Percentiles rank a stretch among this genome's conserved stretches.
Evolutionary conservation across 2,329 filamentous ascomycete species (phyloP).

Genomic region (Penicillium brevicompactum): DNA sequence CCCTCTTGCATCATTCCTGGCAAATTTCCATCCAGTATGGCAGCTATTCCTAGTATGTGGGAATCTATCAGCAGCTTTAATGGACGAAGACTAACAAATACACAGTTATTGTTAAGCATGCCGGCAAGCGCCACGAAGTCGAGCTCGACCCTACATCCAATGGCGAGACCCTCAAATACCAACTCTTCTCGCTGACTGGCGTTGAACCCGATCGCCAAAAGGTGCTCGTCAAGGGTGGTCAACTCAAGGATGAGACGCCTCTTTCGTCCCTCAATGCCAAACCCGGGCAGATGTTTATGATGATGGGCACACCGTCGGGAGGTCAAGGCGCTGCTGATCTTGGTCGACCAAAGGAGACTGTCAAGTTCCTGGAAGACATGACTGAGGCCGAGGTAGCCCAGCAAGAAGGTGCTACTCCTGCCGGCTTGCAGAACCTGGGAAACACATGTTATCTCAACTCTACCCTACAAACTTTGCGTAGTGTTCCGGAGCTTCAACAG

Average conservation of each 20-base stretch:
- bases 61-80: not conserved
- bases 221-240: slow-evolving; percentile 88
- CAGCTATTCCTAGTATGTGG: slow-evolving; percentile 56
- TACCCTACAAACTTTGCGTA: slow-evolving; percentile 85
- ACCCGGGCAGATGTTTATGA: slow-evolving; percentile 84
- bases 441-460: slow-evolving; percentile 99
- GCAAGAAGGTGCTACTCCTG: slow-evolving; percentile 79
- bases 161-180: slow-evolving; percentile 93
- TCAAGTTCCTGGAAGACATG: slow-evolving; percentile 97
- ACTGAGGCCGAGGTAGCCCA: slow-evolving; percentile 87
- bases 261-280: slow-evolving; percentile 84
- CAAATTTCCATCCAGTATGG: slow-evolving; percentile 45
- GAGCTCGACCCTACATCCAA: slow-evolving; percentile 82
- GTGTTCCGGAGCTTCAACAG: slow-evolving; percentile 87
- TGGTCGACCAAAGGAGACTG: slow-evolving; percentile 72
- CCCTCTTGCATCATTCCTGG: slow-evolving; percentile 5
- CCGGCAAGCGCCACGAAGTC: slow-evolving; percentile 92
- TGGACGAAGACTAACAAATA: slow-evolving; percentile 23
- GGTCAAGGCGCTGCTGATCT: slow-evolving; percentile 61
- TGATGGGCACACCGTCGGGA: slow-evolving; percentile 87
- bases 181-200: slow-evolving; percentile 91
- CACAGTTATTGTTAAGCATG: slow-evolving; percentile 87
- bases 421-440: slow-evolving; percentile 86
- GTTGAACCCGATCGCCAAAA: slow-evolving; percentile 97
- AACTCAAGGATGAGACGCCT: slow-evolving; percentile 92